Evolutionary conservation across 176 grass and related monocot genomes (phyloP), one percentile per base, ranked within the genome.

Genomic region (Zoysia pacifica): DNA sequence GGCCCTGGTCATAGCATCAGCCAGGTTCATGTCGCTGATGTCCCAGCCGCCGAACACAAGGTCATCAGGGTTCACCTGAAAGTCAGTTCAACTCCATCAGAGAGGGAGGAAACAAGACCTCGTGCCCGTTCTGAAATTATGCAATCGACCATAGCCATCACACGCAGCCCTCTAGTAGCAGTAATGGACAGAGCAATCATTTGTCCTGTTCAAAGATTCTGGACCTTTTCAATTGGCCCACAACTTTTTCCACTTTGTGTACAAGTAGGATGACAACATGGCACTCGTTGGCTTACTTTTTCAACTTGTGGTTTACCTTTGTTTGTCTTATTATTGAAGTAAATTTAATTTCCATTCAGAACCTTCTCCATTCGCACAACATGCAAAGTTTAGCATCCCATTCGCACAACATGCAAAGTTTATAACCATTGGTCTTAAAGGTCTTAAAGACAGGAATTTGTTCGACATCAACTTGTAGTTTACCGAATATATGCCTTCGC

Each of bases 11-110:
- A 98, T 98, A 40, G 96, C 65, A 85, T 98, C 96, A 5, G 96
- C 96, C 79, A 98, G 80, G 79, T 95, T 98, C 92, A 94, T 94
- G 84, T 72, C 86, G 84, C 92, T 98, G 65, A 98, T 98, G 75
- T 98, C 96, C 96, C 96, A 98, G 14, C 96, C 96, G 9, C 92
- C 96, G 0, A 98, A 98, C 54, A 98, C 88, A 4, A 98, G 28
- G 56, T 95, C 96, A 48, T 98, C 96, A 53, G 96, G 96, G 73
- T 94, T 98, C 51, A 98, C 96, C 96, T 98, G 62, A 3, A 65
- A 87, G 61, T 16, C 18, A 69, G 44, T 49, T 65, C 19, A 66
- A 2, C 40, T 11, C 43, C n/a, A 76, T 58, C 55, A 89, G 10
- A 20, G n/a, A 44, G 15, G 6, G n/a, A 1, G 6, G n/a, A 20